Evolutionary conservation across 1,284 basidiomycete species (phyloP), one percentile per base, ranked within the genome.

Genomic region (Dichomitus squalens): DNA sequence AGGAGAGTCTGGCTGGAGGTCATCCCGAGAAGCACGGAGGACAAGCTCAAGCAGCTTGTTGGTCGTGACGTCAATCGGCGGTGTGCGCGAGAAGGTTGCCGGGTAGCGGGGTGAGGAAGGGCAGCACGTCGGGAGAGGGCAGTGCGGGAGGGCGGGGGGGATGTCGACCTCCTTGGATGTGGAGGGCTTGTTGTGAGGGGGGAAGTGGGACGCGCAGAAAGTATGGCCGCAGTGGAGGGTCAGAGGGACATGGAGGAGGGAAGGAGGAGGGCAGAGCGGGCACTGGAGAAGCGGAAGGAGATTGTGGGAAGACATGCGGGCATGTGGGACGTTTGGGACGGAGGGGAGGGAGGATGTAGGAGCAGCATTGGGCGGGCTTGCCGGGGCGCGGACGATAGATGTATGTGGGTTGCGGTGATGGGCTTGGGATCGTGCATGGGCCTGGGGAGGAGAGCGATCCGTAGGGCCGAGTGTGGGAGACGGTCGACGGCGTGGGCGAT

Each of bases 41-140:
- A 83, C 68, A 57, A 88, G 74, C 43, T 68, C 66, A 25, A 90
- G 60, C 61, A 92, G 71, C 68, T 86, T 88, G 68, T 79, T 84
- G 46, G 91, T 71, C 49, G 83, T 79, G 62, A 92, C 82, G 70
- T 93, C 90, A 31, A 77, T 68, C 40, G 68, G 66, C 23, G 72
- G 68, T 11, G 70, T 65, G 12, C 62, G 56, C n/a, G 65, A 61
- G 51, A 58, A 49, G 40, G 49, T 44, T 27, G 33, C 52, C 18
- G 40, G 66, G 25, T 35, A 43, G 38, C 23, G 49, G 41, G 20
- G 60, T 50, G 52, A 68, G 20, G 49, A 66, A 29, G 52, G 64
- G 58, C 35, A n/a, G 35, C 76, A 77, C 11, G 65, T 66, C 9
- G 68, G 64, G 48, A 76, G 59, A n/a, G 75, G 73, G 63, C 75